Conservation (phyloP, 148 eudicot genomes). For the Rhododendron vialii region DNA sequence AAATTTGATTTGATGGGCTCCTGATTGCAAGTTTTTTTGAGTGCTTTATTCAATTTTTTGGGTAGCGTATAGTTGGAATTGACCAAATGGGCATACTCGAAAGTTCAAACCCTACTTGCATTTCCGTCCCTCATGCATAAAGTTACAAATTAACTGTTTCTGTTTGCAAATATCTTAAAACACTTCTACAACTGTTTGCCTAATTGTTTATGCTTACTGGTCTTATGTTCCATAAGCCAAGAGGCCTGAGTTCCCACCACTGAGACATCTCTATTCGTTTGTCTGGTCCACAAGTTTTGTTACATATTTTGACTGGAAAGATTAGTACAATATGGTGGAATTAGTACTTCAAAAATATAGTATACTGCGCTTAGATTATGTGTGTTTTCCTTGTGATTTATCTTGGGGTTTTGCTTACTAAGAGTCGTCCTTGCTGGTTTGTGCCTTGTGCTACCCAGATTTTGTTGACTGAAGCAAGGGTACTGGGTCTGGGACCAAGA, state of each 20-base stretch:
- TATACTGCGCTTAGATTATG: background rate
- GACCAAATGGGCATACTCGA: background rate
- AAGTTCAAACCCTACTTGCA: background rate
- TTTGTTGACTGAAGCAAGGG: conserved; percentile 72
- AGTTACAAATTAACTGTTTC: background rate
- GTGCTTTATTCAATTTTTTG: background rate
- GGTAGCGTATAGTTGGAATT: background rate
- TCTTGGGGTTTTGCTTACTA: background rate
- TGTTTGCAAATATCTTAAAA: background rate
- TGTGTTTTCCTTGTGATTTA: background rate
- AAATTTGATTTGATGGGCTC: background rate
- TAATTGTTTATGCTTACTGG: background rate
- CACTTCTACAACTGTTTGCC: background rate
- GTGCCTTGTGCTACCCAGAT: conserved; percentile 39
- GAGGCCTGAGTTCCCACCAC: background rate
- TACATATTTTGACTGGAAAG: background rate
- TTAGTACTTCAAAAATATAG: background rate
- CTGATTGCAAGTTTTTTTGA: background rate
- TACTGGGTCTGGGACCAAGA: conserved; percentile 82
- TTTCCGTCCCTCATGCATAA: background rate
- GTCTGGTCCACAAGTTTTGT: background rate
- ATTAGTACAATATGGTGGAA: background rate
- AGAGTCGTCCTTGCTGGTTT: background rate
- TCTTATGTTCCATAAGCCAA: background rate
- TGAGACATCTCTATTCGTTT: background rate